These are phyloP conservation scores for Cyberlindnera japonica DNA, from an alignment of 805 yeast species.

Conservation along the genomic window DNA sequence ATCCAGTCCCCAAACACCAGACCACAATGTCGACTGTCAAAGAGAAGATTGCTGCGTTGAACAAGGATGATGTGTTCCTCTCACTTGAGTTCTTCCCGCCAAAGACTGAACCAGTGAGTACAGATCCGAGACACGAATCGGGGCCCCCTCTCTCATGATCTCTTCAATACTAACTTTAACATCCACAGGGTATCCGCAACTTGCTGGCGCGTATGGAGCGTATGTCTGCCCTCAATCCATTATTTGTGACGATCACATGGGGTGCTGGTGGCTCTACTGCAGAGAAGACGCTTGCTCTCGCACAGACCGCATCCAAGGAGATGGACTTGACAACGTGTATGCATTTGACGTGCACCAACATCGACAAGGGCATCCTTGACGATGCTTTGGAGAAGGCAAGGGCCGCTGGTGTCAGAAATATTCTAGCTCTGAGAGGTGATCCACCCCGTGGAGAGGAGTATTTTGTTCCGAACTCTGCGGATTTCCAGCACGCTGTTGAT, in stretches of 20 bases:
- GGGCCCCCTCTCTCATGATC: too few relatives aligned
- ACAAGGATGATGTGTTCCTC: conserved; percentile 56
- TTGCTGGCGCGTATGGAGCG: conserved; percentile 82
- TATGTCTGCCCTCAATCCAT: conserved; percentile 83
- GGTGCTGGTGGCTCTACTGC: conserved; percentile 98
- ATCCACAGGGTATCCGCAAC: conserved; percentile 67
- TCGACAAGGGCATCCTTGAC: conserved; percentile 73
- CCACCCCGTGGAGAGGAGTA: conserved; percentile 79
- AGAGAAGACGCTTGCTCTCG: conserved; percentile 79
- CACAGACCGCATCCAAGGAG: conserved; percentile 68
- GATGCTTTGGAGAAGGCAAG: conserved; percentile 71
- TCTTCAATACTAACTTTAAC: not conserved
- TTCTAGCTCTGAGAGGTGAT: conserved; percentile 92
- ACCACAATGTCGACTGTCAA: conserved; percentile 26
- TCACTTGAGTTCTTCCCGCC: conserved; percentile 98
- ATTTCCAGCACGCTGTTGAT: conserved; percentile 77
- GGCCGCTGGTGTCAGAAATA: conserved; percentile 76
- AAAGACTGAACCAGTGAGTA: conserved; percentile 66
- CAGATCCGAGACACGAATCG: too few relatives aligned
- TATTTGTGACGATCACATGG: conserved; percentile 94
- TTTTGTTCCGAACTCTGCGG: conserved; percentile 38
- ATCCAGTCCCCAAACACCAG: too few relatives aligned
- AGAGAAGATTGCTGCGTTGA: conserved; percentile 49
- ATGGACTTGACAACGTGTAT: conserved; percentile 85
- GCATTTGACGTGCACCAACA: conserved; percentile 95